Base-by-base conservation (phyloP, 169 alveolate species). In the Plasmodium gonderi region DNA sequence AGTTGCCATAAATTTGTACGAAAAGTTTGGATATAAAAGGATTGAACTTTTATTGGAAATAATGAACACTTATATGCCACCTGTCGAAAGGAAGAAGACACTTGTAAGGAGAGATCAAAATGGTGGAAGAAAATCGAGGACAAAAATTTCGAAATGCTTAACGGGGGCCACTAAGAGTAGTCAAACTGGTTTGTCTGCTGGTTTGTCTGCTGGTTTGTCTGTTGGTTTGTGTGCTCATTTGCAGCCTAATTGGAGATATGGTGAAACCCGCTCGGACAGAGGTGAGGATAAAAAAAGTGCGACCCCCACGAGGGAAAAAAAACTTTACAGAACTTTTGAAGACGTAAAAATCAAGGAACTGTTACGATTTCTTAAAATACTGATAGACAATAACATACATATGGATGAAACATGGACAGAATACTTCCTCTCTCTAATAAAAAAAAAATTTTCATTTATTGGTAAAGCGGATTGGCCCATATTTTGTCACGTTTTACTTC, bases 401-500 rank as follows among this genome's bases (percentile, higher is more conserved):
- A 40, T 85, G n/a, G 78, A 85, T 40, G 67, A 75, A 4, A 14
- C 20, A 12, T 85, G 92, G 92, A 40, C 79, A 31, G n/a, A 74
- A 26, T 85, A 85, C 78, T 74, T 85, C 49, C 14, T 75, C 17
- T 74, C 83, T 31, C 38, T 85, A 20, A 51, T 85, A 4, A 72
- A 74, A 54, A 36, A 20, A 20, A 85, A 85, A 85, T 74, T 51
- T 64, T 0, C 31, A 38, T 54, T 74, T n/a, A 72, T 72, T 29
- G 44, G 45, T 64, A 85, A 40, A 51, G 36, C 31, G 67, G 45
- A 76, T 20, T 49, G 12, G 1, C 68, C 40, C 31, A 2, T 74
- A 9, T 40, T 85, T 12, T 85, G 83, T 64, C 29, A 49, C 67
- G 49, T 29, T n/a, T 36, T 85, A 17, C 36, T 40, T 23, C 92